A percentile compares a stretch with the other conserved stretches of the same genome.
Conservation (phyloP, 805 yeast genomes). For the Phaffomyces antillensis region DNA sequence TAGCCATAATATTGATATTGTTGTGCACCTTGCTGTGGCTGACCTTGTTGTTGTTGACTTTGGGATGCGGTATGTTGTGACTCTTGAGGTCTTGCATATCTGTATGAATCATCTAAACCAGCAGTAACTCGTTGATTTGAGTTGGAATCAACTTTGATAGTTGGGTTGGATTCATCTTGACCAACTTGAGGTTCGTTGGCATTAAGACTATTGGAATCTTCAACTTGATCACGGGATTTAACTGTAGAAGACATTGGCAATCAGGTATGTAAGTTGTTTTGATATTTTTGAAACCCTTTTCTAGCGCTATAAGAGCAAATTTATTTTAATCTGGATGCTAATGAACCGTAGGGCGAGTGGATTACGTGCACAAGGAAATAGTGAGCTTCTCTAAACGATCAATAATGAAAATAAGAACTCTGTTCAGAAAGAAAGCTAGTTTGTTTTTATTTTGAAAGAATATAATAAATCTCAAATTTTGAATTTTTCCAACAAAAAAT, state of each 20-base stretch:
- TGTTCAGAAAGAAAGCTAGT: no score
- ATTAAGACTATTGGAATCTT: not conserved
- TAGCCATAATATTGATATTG: conserved; percentile 10
- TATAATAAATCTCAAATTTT: no score
- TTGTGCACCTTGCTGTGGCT: conserved; percentile 6
- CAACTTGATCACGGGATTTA: not conserved
- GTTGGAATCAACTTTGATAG: not conserved
- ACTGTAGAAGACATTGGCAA: not conserved
- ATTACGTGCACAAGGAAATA: no score
- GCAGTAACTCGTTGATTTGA: not conserved
- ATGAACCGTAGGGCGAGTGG: no score
- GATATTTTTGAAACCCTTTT: no score
- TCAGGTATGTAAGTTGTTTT: no score
- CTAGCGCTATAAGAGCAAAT: no score
- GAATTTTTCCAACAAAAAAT: no score
- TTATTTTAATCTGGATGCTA: no score
- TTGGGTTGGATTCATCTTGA: not conserved
- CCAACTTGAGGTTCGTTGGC: not conserved
- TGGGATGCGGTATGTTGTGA: conserved; percentile 2
- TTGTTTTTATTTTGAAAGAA: no score
- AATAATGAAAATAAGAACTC: no score
- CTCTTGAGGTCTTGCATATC: conserved; percentile 7
- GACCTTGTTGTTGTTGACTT: conserved; percentile 3
- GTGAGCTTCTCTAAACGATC: no score
- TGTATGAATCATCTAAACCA: conserved; percentile 8